Evolutionary conservation across 331 rosid genomes (phyloP).

Genomic region (Phaseolus coccineus): DNA sequence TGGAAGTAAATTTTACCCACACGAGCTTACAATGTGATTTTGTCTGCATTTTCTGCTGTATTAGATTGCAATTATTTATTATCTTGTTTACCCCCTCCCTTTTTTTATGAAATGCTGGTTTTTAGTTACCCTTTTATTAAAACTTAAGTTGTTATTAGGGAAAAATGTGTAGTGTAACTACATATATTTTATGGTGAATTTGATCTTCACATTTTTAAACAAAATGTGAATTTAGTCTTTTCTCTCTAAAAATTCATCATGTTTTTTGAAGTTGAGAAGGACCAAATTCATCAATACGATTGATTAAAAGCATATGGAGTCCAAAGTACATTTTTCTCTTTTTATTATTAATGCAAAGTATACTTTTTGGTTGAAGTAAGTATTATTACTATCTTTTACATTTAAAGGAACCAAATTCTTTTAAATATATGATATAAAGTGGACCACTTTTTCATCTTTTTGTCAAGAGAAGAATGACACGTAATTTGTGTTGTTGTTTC

Average conservation of each 20-base stretch:
- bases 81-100: neutral
- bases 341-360: neutral
- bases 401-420: neutral
- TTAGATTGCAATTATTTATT: slow-evolving; percentile 6
- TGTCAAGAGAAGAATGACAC: slow-evolving; percentile 5
- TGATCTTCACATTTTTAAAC: neutral
- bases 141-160: too few species aligned
- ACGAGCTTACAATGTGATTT: slow-evolving; percentile 14
- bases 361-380: neutral
- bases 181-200: neutral
- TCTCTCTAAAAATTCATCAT: neutral
- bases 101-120: slow-evolving; percentile 30
- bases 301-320: too few species aligned
- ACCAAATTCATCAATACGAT: neutral
- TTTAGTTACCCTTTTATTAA: neutral
- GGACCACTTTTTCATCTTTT: slow-evolving; percentile 14
- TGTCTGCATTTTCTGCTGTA: slow-evolving; percentile 26
- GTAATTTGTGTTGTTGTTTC: slow-evolving; percentile 3
- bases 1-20: neutral
- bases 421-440: slow-evolving; percentile 10
- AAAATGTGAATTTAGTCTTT: neutral
- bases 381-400: neutral
- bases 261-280: neutral
- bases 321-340: too few species aligned
- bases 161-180: too few species aligned